These are phyloP conservation scores for Fusarium annulatum DNA, from an alignment of 2,329 filamentous ascomycete genomes.

Conservation along the genomic window DNA sequence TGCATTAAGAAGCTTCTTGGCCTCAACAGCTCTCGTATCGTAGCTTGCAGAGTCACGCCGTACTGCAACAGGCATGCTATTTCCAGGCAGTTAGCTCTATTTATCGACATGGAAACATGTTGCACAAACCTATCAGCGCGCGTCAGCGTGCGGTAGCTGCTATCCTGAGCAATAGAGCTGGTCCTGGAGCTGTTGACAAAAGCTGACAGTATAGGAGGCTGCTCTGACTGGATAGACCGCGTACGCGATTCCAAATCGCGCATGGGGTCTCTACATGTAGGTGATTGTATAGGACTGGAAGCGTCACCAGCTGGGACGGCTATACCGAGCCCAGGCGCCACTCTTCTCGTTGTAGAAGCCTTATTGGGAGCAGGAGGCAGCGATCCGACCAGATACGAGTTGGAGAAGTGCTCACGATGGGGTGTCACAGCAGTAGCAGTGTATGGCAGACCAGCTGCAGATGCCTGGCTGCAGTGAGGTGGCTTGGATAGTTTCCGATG, in stretches of 20 bases:
- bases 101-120: constrained; percentile 11
- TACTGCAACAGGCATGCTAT: constrained; percentile 30
- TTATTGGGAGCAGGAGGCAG: constrained; percentile 33
- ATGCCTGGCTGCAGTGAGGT: constrained; percentile 54
- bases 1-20: constrained; percentile 23
- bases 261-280: constrained; percentile 28
- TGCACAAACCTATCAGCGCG: constrained; percentile 42
- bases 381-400: constrained; percentile 48
- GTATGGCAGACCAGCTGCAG: constrained; percentile 56
- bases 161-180: constrained; percentile 31
- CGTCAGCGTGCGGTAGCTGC: constrained; percentile 23
- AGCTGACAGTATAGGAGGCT: constrained; percentile 27
- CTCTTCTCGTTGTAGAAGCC: constrained; percentile 25
- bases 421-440: constrained; percentile 46
- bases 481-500: constrained; percentile 65
- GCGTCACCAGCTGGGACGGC: constrained; percentile 28
- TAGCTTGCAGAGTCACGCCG: constrained; percentile 28
- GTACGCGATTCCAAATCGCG: constrained; percentile 34
- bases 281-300: constrained; percentile 20
- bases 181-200: constrained; percentile 25
- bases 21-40: constrained; percentile 35
- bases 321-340: constrained; percentile 33
- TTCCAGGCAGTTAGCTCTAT: constrained; percentile 33
- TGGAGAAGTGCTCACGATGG: constrained; percentile 46
- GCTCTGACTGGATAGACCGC: constrained; percentile 36